Evolutionary conservation across 2,329 filamentous ascomycete genomes (phyloP).

Genomic region (Cercospora janseana): DNA sequence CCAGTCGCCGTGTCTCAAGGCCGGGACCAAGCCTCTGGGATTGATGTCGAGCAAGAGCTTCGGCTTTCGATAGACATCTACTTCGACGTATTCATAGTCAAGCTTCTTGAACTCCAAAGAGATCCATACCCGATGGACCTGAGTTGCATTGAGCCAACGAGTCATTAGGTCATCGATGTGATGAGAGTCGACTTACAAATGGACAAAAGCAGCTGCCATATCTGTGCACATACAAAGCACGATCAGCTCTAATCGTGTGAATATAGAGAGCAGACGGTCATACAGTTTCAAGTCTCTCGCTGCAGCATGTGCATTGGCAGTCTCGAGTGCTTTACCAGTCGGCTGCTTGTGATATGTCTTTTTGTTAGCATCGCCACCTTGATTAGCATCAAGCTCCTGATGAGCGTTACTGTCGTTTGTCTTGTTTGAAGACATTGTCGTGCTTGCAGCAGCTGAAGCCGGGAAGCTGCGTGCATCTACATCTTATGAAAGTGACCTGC

Average conservation of each 20-base stretch:
- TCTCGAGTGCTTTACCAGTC: slow-evolving; percentile 67
- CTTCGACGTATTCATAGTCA: slow-evolving; percentile 81
- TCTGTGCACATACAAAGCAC: not conserved
- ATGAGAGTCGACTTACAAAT: slow-evolving; percentile 51
- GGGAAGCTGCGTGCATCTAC: not conserved
- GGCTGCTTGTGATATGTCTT: slow-evolving; percentile 71
- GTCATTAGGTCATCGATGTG: not conserved
- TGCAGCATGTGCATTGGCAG: slow-evolving; percentile 67
- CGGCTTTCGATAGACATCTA: slow-evolving; percentile 75
- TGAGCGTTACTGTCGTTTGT: slow-evolving; percentile 19
- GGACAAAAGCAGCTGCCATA: slow-evolving; percentile 84
- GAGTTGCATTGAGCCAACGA: not conserved
- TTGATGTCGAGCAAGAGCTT: slow-evolving; percentile 71
- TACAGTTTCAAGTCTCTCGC: slow-evolving; percentile 68
- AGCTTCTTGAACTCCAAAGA: slow-evolving; percentile 76
- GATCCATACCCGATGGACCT: slow-evolving; percentile 83
- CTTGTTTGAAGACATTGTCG: not conserved
- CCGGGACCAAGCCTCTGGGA: slow-evolving; percentile 72
- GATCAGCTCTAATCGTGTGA: not conserved
- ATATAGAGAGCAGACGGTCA: not conserved
- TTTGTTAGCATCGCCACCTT: slow-evolving; percentile 50
- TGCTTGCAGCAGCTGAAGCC: not conserved
- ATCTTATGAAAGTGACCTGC: not conserved
- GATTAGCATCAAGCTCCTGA: slow-evolving; percentile 44
- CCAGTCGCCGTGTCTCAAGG: slow-evolving; percentile 75